These are phyloP conservation scores for Dictyostelium purpureum DNA, from an alignment of 78 protist species.

Conservation along the genomic window DNA sequence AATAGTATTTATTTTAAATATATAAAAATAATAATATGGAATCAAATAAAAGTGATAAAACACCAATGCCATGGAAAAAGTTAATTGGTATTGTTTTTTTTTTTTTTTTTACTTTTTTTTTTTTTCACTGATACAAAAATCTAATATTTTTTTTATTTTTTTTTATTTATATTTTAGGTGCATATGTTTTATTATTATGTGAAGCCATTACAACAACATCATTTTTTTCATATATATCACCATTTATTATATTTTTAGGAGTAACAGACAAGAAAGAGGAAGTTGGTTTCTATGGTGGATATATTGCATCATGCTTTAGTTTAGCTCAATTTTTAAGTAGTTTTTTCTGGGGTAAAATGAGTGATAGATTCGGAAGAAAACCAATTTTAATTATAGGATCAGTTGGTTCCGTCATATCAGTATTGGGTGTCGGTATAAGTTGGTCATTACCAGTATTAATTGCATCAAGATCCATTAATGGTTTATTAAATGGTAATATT, in stretches of 20 bases:
- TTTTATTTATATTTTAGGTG: too few relatives aligned
- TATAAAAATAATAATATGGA: background rate
- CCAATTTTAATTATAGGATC: slow-evolving; percentile 53
- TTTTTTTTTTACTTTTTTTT: too few relatives aligned
- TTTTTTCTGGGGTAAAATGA: slow-evolving; percentile 74
- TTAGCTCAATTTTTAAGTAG: slow-evolving; percentile 33
- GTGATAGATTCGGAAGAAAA: slow-evolving; percentile 46
- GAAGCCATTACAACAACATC: slow-evolving; percentile 50
- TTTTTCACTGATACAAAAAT: too few relatives aligned
- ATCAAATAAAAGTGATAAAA: background rate
- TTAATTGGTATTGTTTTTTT: too few relatives aligned
- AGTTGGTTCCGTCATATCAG: slow-evolving; percentile 37
- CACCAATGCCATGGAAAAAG: slow-evolving; percentile 26
- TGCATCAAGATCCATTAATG: slow-evolving; percentile 46
- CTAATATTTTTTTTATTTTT: too few relatives aligned
- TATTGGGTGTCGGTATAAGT: background rate
- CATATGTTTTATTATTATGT: slow-evolving; percentile 32
- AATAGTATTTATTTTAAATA: background rate
- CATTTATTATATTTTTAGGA: slow-evolving; percentile 11
- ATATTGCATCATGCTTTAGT: slow-evolving; percentile 37
- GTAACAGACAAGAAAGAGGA: background rate
- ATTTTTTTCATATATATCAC: slow-evolving; percentile 42
- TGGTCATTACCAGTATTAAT: slow-evolving; percentile 6
- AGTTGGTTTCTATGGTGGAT: slow-evolving; percentile 61
- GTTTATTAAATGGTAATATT: slow-evolving; percentile 64